Conservation (phyloP, 768 basidiomycete genomes). For the Sporobolomyces pararoseus region DNA sequence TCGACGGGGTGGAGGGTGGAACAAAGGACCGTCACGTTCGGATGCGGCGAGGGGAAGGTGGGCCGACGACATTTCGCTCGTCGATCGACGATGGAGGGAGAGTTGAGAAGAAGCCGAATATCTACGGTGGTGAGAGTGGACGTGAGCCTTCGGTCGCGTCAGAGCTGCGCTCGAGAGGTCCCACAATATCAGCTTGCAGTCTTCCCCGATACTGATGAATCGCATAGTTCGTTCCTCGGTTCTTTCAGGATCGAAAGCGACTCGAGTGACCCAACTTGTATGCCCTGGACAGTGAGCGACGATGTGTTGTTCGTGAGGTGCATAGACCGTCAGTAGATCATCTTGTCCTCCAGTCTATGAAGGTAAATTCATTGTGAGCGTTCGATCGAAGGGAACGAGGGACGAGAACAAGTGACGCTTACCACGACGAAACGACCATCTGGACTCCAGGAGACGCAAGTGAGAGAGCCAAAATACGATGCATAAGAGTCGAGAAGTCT, state of each 20-base stretch:
- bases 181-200: constrained; percentile 88
- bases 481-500: constrained; percentile 91
- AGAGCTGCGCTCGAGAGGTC: constrained; percentile 46
- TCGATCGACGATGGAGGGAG: constrained; percentile 56
- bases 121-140: constrained; percentile 80
- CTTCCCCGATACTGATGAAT: constrained; percentile 93
- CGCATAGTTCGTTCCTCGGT: constrained; percentile 73
- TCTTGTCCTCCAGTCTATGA: constrained; percentile 90
- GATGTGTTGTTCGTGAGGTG: constrained; percentile 88
- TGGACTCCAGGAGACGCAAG: constrained; percentile 88
- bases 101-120: constrained; percentile 60
- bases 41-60: constrained; percentile 45
- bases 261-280: constrained; percentile 82
- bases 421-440: constrained; percentile 90
- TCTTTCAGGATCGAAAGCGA: constrained; percentile 83
- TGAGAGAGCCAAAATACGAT: constrained; percentile 89
- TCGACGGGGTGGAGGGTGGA: constrained; percentile 82
- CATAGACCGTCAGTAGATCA: constrained; percentile 88
- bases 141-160: constrained; percentile 40
- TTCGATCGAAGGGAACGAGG: neutral
- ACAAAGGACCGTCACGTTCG: constrained; percentile 51
- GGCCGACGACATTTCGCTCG: constrained; percentile 48
- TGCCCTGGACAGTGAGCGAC: constrained; percentile 96
- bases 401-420: constrained; percentile 38
- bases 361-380: neutral